Conservation (phyloP, 2,329 filamentous ascomycete genomes). For the Colletotrichum paranaense region DNA sequence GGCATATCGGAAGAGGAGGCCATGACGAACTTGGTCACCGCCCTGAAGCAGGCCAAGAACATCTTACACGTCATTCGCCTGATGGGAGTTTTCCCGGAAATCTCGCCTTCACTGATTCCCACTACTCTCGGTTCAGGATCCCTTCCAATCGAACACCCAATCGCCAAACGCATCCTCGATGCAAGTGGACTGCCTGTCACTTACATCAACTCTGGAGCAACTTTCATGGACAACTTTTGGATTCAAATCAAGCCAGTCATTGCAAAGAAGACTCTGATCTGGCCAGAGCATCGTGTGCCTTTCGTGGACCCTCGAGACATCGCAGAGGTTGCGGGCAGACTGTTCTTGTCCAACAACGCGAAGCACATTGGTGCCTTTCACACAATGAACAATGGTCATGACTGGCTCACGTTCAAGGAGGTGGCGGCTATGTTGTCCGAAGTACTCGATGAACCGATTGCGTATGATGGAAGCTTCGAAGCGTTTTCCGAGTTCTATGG, state of each 20-base stretch:
- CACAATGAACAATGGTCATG: slow-evolving; percentile 3
- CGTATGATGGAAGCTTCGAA: neutral
- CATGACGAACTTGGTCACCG: neutral
- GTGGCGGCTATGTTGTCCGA: neutral
- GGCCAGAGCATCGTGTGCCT: slow-evolving; percentile 19
- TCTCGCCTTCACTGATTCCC: neutral
- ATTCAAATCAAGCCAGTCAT: neutral
- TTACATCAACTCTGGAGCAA: slow-evolving; percentile 15
- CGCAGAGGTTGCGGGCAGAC: too few species aligned
- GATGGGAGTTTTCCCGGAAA: slow-evolving; percentile 7
- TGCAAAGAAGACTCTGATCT: neutral
- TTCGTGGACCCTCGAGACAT: slow-evolving; percentile 9
- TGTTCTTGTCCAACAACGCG: neutral
- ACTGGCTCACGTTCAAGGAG: neutral
- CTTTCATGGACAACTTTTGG: slow-evolving; percentile 7
- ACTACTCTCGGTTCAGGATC: neutral
- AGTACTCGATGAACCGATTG: neutral
- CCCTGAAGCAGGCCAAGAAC: neutral
- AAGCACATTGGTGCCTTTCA: slow-evolving; percentile 16
- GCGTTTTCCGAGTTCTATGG: neutral
- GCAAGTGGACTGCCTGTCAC: slow-evolving; percentile 7
- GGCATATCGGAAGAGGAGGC: neutral
- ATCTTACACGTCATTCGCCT: slow-evolving; percentile 2
- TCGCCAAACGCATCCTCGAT: slow-evolving; percentile 1
- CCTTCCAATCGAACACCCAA: slow-evolving; percentile 5